phyloP scores from a whole-genome alignment of 495 filamentous ascomycete species.

The Sphaerosporella brunnea region DNA sequence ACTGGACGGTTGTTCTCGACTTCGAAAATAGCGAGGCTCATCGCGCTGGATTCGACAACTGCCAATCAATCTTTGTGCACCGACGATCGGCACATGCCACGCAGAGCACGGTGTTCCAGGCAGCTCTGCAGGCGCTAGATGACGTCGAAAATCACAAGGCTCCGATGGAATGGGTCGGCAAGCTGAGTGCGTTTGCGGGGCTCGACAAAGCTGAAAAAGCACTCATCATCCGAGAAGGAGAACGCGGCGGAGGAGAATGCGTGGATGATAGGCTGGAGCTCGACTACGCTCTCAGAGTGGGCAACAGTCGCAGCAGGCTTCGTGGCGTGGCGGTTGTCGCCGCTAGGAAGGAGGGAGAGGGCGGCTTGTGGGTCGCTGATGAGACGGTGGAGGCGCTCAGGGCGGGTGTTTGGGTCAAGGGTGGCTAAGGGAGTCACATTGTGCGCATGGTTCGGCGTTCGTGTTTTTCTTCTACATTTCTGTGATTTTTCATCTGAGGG shows the following conservation, averaged over 20 bases:
- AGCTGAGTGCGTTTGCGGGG: constrained; percentile 39
- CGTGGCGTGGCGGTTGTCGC: constrained; percentile 64
- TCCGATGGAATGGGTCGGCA: constrained; percentile 61
- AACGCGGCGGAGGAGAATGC: constrained; percentile 35
- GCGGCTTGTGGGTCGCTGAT: constrained; percentile 27
- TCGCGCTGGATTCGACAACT: constrained; percentile 50
- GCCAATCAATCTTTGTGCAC: constrained; percentile 65
- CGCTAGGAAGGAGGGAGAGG: constrained; percentile 33
- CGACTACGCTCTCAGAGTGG: constrained; percentile 40
- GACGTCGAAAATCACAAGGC: constrained; percentile 28
- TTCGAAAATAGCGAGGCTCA: constrained; percentile 48
- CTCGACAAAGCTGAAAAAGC: constrained; percentile 63
- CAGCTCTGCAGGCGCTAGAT: constrained; percentile 49
- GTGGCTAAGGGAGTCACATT: background rate
- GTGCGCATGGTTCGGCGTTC: too few relatives aligned
- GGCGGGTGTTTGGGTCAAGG: constrained; percentile 33
- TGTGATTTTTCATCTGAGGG: too few relatives aligned
- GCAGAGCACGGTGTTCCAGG: constrained; percentile 52
- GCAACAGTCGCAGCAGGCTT: constrained; percentile 47
- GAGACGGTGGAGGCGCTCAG: constrained; percentile 38
- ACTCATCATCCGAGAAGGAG: constrained; percentile 43
- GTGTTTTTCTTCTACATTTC: too few relatives aligned
- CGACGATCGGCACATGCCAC: constrained; percentile 55
- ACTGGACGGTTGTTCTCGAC: constrained; percentile 74
- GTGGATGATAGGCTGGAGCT: constrained; percentile 65